Evolutionary conservation across 2,329 filamentous ascomycete genomes (phyloP), one percentile per base, ranked within the genome.

Genomic region (Tricladium varicosporioides): DNA sequence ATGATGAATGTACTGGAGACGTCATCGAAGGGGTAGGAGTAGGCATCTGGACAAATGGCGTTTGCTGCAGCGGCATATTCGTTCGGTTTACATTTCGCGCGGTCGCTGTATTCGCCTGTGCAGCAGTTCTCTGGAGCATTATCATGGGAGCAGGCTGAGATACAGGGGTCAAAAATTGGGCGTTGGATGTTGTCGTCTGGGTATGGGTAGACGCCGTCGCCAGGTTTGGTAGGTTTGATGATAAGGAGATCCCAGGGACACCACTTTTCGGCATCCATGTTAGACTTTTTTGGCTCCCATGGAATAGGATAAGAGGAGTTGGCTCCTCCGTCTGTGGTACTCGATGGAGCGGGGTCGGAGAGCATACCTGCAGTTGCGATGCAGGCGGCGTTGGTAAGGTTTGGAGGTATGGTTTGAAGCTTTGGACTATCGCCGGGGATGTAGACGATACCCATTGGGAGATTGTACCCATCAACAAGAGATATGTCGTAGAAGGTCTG

Each of bases 401-500:
- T 92, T 8, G 88, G 87, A 11, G 89, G 87, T 57, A 92, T 86
- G 54, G 77, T 73, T 51, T 77, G 73, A 8, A 88, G 80, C 1
- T 77, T 79, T 7, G 81, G 79, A 64, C 89, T 86, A 53, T 80
- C 78, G 18, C 85, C 80, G 2, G 82, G 80, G 22, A 83, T 76
- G 63, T 85, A 82, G 54, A 79, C 77, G 68, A 84, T 82, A 31
- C 83, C 86, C 60, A 92, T 70, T 1, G 88, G 88, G 1, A 93
- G 73, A 69, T 93, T 93, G 79, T 93, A 93, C 49, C 90, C 90
- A 69, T 94, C 90, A 18, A 94, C 90, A 2, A 93, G 78, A 43
- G 88, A 92, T 61, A 94, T 89, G 71, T 94, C 90, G 74, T 92
- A 93, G 71, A 91, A 94, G 9, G 85, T 88, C 68, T 92, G 87